phyloP scores from a whole-genome alignment of 2,329 filamentous ascomycete species.

The Colletotrichum sublineola region DNA sequence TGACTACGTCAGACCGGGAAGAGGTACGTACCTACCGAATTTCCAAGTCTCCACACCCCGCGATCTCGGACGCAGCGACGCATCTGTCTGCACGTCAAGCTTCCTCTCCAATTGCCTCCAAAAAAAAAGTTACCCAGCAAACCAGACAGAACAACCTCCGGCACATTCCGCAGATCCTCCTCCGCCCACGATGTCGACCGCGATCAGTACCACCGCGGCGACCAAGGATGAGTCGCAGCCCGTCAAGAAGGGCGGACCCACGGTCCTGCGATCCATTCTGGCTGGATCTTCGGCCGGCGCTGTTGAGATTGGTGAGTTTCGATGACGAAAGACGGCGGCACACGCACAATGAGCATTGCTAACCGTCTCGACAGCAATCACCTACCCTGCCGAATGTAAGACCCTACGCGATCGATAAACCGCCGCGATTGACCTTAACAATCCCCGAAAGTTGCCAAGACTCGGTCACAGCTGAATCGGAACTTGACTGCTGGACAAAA shows the following conservation, averaged over 20 bases:
- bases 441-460: conserved; percentile 7
- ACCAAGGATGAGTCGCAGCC: conserved; percentile 46
- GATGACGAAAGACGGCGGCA: neutral
- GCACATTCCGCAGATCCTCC: conserved; percentile 23
- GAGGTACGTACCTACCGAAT: conserved; percentile 15
- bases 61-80: conserved; percentile 38
- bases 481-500: conserved; percentile 85
- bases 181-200: conserved; percentile 34
- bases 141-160: conserved; percentile 4
- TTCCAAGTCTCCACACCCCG: conserved; percentile 36
- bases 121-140: conserved; percentile 3
- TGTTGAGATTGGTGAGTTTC: conserved; percentile 85
- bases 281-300: conserved; percentile 95
- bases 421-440: conserved; percentile 87
- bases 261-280: conserved; percentile 87
- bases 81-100: conserved; percentile 26
- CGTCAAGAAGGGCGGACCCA: conserved; percentile 70
- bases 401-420: conserved; percentile 71
- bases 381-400: conserved; percentile 92
- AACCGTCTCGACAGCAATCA: conserved; percentile 71
- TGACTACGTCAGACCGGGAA: conserved; percentile 25
- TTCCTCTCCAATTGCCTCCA: neutral
- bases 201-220: conserved; percentile 43
- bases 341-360: conserved; percentile 36
- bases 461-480: conserved; percentile 86